Conservation (phyloP, 2,329 filamentous ascomycete species). For the Nemania sp. region DNA sequence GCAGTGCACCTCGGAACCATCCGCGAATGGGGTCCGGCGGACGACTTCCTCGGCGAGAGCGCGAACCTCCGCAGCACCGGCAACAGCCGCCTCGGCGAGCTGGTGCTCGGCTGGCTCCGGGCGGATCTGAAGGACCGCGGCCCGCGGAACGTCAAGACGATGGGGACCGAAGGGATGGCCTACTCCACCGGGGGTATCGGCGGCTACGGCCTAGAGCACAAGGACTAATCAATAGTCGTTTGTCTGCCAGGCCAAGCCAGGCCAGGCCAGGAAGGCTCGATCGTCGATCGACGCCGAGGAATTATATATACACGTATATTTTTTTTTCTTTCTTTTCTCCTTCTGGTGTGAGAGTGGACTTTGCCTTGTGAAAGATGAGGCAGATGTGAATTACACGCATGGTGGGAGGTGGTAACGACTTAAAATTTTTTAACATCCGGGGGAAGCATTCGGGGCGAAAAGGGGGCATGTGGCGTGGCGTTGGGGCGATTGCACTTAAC, state of each 20-base stretch:
- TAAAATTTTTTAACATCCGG: not conserved
- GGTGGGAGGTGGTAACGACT: no score
- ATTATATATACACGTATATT: no score
- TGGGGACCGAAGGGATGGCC: constrained; percentile 66
- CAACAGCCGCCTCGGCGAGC: constrained; percentile 82
- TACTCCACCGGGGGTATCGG: constrained; percentile 60
- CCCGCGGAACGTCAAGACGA: constrained; percentile 65
- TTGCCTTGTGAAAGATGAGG: no score
- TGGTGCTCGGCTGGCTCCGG: constrained; percentile 86
- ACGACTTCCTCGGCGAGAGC: constrained; percentile 65
- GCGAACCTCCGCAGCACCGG: constrained; percentile 53
- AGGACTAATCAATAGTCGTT: constrained; percentile 34
- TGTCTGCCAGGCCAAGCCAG: no score
- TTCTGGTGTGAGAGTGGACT: no score
- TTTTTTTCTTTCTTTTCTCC: no score
- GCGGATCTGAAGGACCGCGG: constrained; percentile 80
- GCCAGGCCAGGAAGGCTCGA: no score
- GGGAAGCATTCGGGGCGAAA: no score
- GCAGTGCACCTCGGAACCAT: constrained; percentile 79
- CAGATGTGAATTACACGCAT: no score
- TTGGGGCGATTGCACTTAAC: constrained; percentile 34
- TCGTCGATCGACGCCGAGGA: no score
- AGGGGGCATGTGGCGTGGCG: no score
- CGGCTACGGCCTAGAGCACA: constrained; percentile 61
- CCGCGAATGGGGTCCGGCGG: constrained; percentile 81